phyloP scores from a whole-genome alignment of 192 early-diverging fungal species.

The Entrophospora sp. region DNA sequence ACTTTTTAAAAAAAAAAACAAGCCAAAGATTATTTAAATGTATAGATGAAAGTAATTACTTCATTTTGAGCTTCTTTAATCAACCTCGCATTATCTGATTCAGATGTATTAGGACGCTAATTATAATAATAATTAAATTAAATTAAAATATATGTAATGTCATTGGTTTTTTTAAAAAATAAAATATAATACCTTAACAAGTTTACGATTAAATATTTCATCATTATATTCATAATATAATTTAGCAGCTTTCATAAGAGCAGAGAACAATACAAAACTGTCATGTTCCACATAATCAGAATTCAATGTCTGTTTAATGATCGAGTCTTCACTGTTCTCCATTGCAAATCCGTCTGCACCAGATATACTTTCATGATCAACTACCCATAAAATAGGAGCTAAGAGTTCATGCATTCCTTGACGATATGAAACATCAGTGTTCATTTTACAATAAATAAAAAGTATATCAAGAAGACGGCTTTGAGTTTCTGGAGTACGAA shows the following conservation, averaged over 20 bases:
- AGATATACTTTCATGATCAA: constrained; percentile 57
- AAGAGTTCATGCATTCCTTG: constrained; percentile 98
- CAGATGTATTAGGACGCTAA: constrained; percentile 11
- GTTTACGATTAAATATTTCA: constrained; percentile 28
- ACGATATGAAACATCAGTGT: constrained; percentile 82
- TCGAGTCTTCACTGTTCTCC: constrained; percentile 23
- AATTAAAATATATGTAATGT: no score
- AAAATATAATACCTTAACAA: constrained; percentile 23
- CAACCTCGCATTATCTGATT: background rate
- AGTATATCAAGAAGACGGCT: constrained; percentile 68
- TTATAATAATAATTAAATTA: no score
- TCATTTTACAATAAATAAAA: constrained; percentile 87
- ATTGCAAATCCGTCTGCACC: background rate
- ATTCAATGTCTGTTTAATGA: constrained; percentile 53
- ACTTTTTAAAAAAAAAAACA: no score
- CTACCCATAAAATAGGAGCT: constrained; percentile 71
- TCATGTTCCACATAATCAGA: constrained; percentile 80
- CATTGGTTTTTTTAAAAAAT: no score
- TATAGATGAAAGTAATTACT: no score
- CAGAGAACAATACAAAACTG: constrained; percentile 69
- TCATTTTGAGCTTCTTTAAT: constrained; percentile 11
- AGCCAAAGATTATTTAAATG: no score
- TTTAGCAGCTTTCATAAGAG: constrained; percentile 71
- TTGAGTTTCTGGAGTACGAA: constrained; percentile 56
- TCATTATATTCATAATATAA: constrained; percentile 82